Evolutionary conservation across 202 grass and related monocot species (phyloP).

Genomic region (Eragrostis tef): DNA sequence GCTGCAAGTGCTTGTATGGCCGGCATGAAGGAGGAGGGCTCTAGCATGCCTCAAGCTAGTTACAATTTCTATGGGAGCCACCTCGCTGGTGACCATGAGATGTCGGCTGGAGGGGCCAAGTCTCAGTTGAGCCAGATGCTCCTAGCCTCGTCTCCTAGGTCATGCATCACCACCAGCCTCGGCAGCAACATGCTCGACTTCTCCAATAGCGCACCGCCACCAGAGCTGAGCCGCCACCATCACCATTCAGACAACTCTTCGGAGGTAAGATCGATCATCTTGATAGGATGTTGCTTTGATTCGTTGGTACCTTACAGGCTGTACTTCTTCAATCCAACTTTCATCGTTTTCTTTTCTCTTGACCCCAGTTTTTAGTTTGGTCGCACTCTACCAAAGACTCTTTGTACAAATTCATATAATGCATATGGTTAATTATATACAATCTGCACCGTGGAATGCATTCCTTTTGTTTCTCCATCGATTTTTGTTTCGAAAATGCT

Average conservation of each 20-base stretch:
- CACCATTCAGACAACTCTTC: slow-evolving; percentile 80
- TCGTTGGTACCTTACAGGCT: background rate
- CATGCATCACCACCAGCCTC: slow-evolving; percentile 76
- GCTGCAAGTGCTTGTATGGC: slow-evolving; percentile 33
- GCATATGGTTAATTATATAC: background rate
- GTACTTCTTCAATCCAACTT: background rate
- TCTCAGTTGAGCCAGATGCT: slow-evolving; percentile 80
- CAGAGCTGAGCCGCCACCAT: slow-evolving; percentile 55
- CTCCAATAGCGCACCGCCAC: slow-evolving; percentile 57
- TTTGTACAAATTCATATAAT: background rate
- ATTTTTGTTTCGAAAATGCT: background rate
- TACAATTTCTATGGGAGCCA: slow-evolving; percentile 60
- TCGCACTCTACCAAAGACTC: background rate
- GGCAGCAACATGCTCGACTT: slow-evolving; percentile 89
- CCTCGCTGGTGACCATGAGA: slow-evolving; percentile 49
- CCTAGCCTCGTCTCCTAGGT: slow-evolving; percentile 73
- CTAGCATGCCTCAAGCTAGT: slow-evolving; percentile 37
- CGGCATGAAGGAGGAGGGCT: slow-evolving; percentile 50
- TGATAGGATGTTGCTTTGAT: slow-evolving; percentile 16
- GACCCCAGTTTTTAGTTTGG: background rate
- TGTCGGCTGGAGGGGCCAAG: slow-evolving; percentile 47
- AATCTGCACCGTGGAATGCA: background rate
- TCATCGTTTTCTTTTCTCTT: background rate
- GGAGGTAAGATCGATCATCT: slow-evolving; percentile 59
- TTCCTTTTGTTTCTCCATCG: background rate